Conservation (phyloP, 208 protist species). For the Novymonas esmeraldas region DNA sequence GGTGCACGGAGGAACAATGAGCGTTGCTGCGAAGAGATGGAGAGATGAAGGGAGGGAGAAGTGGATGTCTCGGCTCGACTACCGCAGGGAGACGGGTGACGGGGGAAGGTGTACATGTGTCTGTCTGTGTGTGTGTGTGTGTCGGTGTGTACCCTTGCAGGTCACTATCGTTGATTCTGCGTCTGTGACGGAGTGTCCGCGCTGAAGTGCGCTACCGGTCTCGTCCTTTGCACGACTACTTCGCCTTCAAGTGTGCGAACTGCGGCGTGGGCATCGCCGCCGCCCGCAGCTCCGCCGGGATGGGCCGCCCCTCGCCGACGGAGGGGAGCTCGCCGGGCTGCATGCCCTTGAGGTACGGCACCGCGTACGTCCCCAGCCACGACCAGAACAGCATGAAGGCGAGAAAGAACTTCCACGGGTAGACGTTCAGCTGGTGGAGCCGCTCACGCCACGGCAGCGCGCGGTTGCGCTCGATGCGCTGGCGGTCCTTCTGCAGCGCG, state of each 20-base stretch:
- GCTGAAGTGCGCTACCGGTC: too few relatives aligned
- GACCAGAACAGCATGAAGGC: slow-evolving; percentile 80
- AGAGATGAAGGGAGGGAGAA: too few relatives aligned
- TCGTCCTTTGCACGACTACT: neutral
- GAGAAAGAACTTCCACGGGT: slow-evolving; percentile 78
- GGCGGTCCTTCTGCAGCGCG: slow-evolving; percentile 51
- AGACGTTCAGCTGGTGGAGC: slow-evolving; percentile 45
- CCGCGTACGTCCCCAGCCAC: slow-evolving; percentile 62
- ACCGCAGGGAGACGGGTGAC: too few relatives aligned
- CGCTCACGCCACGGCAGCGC: slow-evolving; percentile 50
- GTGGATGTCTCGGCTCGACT: too few relatives aligned
- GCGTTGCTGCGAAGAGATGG: too few relatives aligned
- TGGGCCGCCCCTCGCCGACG: slow-evolving; percentile 21
- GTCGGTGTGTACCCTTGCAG: too few relatives aligned
- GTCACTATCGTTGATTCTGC: too few relatives aligned
- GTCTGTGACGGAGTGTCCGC: too few relatives aligned
- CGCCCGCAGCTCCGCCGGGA: slow-evolving; percentile 39
- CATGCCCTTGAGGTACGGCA: slow-evolving; percentile 67
- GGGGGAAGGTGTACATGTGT: too few relatives aligned
- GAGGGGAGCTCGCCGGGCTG: slow-evolving; percentile 41
- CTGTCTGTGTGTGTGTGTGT: too few relatives aligned
- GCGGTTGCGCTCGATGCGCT: slow-evolving; percentile 41
- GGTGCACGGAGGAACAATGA: too few relatives aligned
- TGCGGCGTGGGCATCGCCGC: slow-evolving; percentile 29
- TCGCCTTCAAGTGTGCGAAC: slow-evolving; percentile 30